These are phyloP conservation scores for Metarhizium guizhouense DNA, from an alignment of 2,329 filamentous ascomycete genomes.

Conservation along the genomic window DNA sequence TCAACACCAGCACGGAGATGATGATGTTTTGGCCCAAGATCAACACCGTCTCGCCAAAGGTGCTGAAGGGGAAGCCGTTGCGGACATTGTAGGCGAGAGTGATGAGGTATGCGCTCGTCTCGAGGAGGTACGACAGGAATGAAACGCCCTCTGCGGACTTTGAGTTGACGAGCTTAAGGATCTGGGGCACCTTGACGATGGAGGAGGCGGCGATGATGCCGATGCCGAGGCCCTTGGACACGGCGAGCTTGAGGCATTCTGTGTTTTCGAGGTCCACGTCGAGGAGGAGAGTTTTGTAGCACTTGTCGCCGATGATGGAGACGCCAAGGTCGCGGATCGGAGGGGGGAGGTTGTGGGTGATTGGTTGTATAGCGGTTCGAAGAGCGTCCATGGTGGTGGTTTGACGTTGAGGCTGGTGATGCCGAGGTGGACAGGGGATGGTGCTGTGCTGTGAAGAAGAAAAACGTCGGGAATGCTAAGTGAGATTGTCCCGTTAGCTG, in stretches of 20 bases:
- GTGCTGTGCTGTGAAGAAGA: neutral
- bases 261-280: conserved; percentile 71
- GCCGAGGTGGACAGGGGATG: neutral
- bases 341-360: conserved; percentile 64
- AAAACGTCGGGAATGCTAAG: neutral
- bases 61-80: conserved; percentile 89
- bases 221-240: conserved; percentile 88
- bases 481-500: neutral
- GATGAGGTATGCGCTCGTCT: conserved; percentile 82
- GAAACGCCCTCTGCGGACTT: conserved; percentile 76
- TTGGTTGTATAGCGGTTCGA: conserved; percentile 53
- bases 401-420: neutral
- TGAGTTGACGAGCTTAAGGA: conserved; percentile 79
- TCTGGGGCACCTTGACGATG: conserved; percentile 94
- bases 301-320: conserved; percentile 71
- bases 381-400: conserved; percentile 47
- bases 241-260: conserved; percentile 76
- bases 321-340: conserved; percentile 67
- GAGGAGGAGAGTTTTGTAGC: conserved; percentile 80
- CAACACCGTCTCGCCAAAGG: conserved; percentile 88
- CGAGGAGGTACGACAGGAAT: conserved; percentile 86
- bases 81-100: conserved; percentile 87
- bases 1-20: conserved; percentile 78
- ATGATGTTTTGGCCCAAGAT: conserved; percentile 89
- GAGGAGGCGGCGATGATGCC: conserved; percentile 86